Evolutionary conservation across 164 flowering plant genomes (phyloP).

Genomic region (Annona cherimola): DNA sequence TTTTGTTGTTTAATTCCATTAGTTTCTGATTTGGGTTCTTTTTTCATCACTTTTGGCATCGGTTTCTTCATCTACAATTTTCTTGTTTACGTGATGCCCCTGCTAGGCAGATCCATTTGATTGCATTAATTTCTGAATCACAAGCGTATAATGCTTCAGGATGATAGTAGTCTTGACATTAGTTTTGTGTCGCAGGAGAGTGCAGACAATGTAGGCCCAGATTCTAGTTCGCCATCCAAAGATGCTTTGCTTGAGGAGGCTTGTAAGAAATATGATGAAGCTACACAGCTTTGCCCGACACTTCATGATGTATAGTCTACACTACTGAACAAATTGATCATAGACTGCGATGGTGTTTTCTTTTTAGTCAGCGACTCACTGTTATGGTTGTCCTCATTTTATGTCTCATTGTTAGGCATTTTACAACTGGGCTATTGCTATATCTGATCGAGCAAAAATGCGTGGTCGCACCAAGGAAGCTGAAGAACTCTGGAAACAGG

Average conservation of each 20-base stretch:
- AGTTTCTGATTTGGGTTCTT: background rate
- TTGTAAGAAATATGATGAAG: conserved; percentile 93
- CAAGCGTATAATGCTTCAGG: background rate
- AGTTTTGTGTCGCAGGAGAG: conserved; percentile 72
- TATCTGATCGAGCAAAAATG: conserved; percentile 97
- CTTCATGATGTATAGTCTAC: conserved; percentile 84
- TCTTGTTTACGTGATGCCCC: background rate
- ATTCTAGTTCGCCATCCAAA: conserved; percentile 85
- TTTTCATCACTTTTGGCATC: background rate
- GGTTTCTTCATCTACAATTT: background rate
- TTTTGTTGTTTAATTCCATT: background rate
- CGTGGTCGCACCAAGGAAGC: conserved; percentile 99
- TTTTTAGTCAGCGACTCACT: background rate
- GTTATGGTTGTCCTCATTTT: background rate
- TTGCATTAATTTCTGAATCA: background rate
- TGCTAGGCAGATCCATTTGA: background rate
- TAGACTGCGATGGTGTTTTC: background rate
- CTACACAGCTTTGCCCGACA: conserved; percentile 84
- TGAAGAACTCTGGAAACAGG: conserved; percentile 99
- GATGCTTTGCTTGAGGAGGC: conserved; percentile 99
- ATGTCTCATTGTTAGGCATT: conserved; percentile 51
- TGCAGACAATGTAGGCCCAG: conserved; percentile 91
- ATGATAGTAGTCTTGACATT: conserved; percentile 14
- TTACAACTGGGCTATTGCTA: conserved; percentile 99
- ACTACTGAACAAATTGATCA: background rate